Conservation (phyloP, 2,329 filamentous ascomycete species). For the Pseudocercospora pini-densiflorae region DNA sequence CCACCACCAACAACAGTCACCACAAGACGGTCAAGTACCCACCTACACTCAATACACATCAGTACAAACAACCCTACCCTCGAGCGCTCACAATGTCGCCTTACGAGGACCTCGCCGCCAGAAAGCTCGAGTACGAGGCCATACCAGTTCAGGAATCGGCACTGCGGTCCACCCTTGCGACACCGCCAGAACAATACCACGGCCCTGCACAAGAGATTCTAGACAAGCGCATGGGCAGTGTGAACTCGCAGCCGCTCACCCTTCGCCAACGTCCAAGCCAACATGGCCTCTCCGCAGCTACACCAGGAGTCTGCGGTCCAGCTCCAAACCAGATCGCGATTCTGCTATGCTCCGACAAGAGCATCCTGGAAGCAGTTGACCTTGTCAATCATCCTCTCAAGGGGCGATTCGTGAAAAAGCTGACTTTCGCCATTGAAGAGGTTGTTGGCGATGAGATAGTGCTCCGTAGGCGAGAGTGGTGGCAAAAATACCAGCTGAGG, state of each 20-base stretch:
- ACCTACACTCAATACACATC: neutral
- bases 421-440: neutral
- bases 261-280: neutral
- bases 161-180: neutral
- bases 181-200: neutral
- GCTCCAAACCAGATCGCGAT: neutral
- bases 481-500: neutral
- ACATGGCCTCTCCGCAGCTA: neutral
- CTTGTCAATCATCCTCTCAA: neutral
- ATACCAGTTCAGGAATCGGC: neutral
- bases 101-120: neutral
- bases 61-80: neutral
- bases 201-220: neutral
- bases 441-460: neutral
- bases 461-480: neutral
- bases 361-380: neutral
- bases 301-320: neutral
- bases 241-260: neutral
- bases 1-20: neutral
- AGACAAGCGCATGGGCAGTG: neutral
- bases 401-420: neutral
- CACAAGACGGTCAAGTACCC: neutral
- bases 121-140: neutral
- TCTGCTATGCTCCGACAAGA: neutral
- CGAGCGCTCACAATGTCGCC: neutral